These are phyloP conservation scores for Crucibulum laeve DNA, from an alignment of 768 basidiomycete species.

Conservation along the genomic window DNA sequence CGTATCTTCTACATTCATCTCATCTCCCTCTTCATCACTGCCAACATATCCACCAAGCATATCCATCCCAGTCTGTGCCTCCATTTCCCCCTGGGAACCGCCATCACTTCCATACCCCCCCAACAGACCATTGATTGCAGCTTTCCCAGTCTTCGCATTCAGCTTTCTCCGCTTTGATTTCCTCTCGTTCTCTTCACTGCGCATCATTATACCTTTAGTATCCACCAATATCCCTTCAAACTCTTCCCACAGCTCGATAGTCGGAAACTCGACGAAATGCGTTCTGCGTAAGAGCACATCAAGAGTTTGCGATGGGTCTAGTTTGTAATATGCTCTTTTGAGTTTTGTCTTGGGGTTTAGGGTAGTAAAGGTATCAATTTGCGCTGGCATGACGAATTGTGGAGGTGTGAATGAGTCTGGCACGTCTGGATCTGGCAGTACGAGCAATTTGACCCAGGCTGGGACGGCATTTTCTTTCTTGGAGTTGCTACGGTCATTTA, in stretches of 20 bases:
- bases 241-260: conserved; percentile 72
- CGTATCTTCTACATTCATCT: background rate
- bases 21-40: conserved; percentile 37
- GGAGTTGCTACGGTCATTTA: conserved; percentile 31
- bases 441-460: conserved; percentile 52
- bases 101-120: conserved; percentile 47
- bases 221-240: conserved; percentile 64
- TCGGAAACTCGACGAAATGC: conserved; percentile 80
- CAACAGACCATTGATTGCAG: conserved; percentile 43
- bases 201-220: conserved; percentile 38
- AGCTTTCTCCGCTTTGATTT: conserved; percentile 55
- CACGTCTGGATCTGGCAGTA: conserved; percentile 49
- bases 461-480: conserved; percentile 45
- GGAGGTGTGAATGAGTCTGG: conserved; percentile 53
- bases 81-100: conserved; percentile 14
- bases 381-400: conserved; percentile 56
- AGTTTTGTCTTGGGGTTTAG: conserved; percentile 13
- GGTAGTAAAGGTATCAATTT: conserved; percentile 29
- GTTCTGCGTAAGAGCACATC: conserved; percentile 47
- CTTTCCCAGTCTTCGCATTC: conserved; percentile 43
- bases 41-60: conserved; percentile 41
- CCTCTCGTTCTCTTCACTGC: conserved; percentile 22
- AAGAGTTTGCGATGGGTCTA: conserved; percentile 50
- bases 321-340: conserved; percentile 45
- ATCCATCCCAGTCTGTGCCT: conserved; percentile 27